Conservation (phyloP, 257 asterid species). For the Ilex asprella region DNA sequence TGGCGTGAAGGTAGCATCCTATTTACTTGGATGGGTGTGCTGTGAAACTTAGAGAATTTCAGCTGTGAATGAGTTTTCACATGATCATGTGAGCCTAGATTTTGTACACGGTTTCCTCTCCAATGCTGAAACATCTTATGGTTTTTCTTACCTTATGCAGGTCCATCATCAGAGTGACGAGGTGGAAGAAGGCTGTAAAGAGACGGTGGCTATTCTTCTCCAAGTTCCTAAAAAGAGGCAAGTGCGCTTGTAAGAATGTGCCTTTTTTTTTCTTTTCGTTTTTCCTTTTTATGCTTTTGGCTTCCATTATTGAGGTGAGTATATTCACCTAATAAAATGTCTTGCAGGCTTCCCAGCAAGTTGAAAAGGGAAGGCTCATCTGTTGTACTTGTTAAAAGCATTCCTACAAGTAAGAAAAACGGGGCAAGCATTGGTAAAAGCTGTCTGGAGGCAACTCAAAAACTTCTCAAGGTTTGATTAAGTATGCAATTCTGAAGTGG, state of each 20-base stretch:
- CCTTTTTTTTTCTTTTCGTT: background rate
- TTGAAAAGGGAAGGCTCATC: constrained; percentile 39
- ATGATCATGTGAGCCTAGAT: background rate
- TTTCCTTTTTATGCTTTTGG: background rate
- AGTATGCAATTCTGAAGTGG: constrained; percentile 9
- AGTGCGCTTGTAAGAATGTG: constrained; percentile 27
- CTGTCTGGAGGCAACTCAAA: constrained; percentile 28
- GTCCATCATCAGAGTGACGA: constrained; percentile 24
- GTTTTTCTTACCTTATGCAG: constrained; percentile 17
- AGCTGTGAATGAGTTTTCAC: background rate
- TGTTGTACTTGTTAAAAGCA: constrained; percentile 52
- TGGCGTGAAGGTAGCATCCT: background rate
- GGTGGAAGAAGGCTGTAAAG: constrained; percentile 24
- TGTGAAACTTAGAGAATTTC: background rate
- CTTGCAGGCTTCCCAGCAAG: constrained; percentile 26
- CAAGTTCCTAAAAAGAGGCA: constrained; percentile 35
- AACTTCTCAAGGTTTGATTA: constrained; percentile 11
- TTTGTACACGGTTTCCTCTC: background rate
- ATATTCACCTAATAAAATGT: constrained; percentile 7
- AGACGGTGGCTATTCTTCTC: constrained; percentile 23
- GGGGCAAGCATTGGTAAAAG: constrained; percentile 34
- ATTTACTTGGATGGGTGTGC: background rate
- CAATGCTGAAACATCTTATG: background rate
- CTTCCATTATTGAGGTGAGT: background rate
- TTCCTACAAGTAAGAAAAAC: constrained; percentile 41